Percentiles rank a stretch among this genome's conserved stretches.
phyloP scores from a whole-genome alignment of 768 basidiomycete genomes.

The Austroboletus eburneus region DNA sequence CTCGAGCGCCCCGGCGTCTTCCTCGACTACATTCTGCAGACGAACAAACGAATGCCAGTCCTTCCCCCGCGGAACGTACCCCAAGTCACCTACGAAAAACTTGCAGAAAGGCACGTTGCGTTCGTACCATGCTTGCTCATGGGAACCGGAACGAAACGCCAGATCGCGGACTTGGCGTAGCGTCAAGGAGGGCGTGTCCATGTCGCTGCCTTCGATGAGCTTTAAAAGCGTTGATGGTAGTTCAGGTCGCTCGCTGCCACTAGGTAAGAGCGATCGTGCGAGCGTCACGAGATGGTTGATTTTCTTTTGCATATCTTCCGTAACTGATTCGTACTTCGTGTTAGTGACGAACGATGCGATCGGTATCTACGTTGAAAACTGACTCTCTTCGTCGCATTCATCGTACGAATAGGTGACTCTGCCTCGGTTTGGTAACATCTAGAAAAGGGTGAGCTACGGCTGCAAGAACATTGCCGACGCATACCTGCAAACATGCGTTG shows the following conservation, averaged over 20 bases:
- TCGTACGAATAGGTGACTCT: conserved; percentile 26
- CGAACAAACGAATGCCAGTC: conserved; percentile 38
- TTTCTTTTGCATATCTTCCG: conserved; percentile 35
- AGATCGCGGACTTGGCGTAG: conserved; percentile 38
- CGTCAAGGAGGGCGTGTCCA: conserved; percentile 24
- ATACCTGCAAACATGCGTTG: conserved; percentile 35
- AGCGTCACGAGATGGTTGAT: conserved; percentile 41
- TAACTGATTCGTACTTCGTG: conserved; percentile 16
- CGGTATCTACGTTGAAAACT: neutral
- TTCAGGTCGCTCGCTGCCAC: conserved; percentile 27
- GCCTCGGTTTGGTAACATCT: conserved; percentile 44
- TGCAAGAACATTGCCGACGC: neutral
- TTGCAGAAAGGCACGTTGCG: conserved; percentile 37
- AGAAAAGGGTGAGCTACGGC: neutral
- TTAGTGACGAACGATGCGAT: neutral
- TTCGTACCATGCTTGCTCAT: conserved; percentile 40
- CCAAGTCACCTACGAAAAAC: conserved; percentile 42
- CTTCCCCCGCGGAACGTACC: conserved; percentile 36
- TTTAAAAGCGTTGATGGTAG: conserved; percentile 30
- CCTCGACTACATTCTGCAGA: conserved; percentile 37
- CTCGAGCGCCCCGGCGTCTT: conserved; percentile 22
- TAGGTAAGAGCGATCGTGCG: conserved; percentile 37
- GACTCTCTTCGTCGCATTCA: conserved; percentile 20
- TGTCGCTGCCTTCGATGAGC: conserved; percentile 33
- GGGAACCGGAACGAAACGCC: conserved; percentile 32